Evolutionary conservation across 768 basidiomycete genomes (phyloP), one percentile per base, ranked within the genome.

Genomic region (Chalciporus chontae): DNA sequence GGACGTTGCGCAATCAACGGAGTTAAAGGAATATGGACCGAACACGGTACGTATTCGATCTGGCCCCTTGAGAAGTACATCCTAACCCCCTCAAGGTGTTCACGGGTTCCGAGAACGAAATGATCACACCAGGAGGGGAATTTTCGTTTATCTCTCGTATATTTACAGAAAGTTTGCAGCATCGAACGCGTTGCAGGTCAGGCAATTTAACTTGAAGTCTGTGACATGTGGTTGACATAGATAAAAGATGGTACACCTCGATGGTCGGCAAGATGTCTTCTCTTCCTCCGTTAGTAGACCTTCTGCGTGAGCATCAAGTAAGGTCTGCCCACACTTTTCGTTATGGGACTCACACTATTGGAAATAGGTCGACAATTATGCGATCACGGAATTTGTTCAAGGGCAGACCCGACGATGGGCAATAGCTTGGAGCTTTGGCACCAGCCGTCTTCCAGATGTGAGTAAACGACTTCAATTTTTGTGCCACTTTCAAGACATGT

Each of bases 321-420:
- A 17, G 71, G 7, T n/a, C 48, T 21, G 32, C 38, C 34, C 23
- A 24, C 42, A 42, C 11, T 10, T 24, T 49, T 15, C 21, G 31
- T 26, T 13, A 4, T 17, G 27, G 26, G 18, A 17, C 40, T 56
- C 21, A 56, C 27, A 38, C 14, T 1, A 32, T 27, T 31, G 10
- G 32, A 48, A 36, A 4, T 49, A 96, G 92, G 79, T 97, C 40
- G 72, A 79, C 27, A 96, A 96, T 67, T 98, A 94, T 65, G 87
- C 83, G 0, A 72, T 97, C 40, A 84, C 84, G 0, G 85, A 92
- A 56, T 86, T 94, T 40, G 72, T 85, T 3, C 93, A 93, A 68
- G 91, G 94, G 0, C 81, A 85, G 48, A 97, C 95, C 0, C 77
- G 86, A 2, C 80, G 96, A n/a, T 98, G 94, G 93, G 90, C 85